Evolutionary conservation across 176 grass and related monocot species (phyloP).

Genomic region (Raddia distichophylla): DNA sequence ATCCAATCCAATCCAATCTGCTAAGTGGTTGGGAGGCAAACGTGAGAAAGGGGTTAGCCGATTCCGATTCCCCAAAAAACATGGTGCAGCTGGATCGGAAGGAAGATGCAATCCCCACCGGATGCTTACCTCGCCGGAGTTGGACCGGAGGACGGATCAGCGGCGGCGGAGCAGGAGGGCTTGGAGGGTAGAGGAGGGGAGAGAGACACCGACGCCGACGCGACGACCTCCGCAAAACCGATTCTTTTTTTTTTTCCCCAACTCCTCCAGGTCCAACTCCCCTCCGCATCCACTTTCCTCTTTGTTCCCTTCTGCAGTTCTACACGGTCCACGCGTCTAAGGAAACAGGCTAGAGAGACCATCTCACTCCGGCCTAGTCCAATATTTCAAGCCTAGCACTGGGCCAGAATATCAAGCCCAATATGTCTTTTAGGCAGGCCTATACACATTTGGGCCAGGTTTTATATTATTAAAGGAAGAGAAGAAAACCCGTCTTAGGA

Average conservation of each 20-base stretch:
- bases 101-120: background rate
- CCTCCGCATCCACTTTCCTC: background rate
- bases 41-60: background rate
- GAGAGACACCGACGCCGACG: conserved; percentile 9
- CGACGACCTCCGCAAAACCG: conserved; percentile 26
- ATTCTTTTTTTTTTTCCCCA: background rate
- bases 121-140: conserved; percentile 36
- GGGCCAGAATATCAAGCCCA: too few species aligned
- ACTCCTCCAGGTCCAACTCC: too few species aligned
- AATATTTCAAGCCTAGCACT: too few species aligned
- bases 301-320: background rate
- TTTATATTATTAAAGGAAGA: too few species aligned
- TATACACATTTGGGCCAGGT: too few species aligned
- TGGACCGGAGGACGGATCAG: conserved; percentile 4
- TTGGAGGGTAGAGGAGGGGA: background rate
- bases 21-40: conserved; percentile 9
- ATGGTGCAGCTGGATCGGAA: background rate
- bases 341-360: background rate
- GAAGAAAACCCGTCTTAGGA: too few species aligned
- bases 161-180: conserved; percentile 16
- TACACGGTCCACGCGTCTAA: background rate
- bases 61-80: background rate
- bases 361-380: too few species aligned
- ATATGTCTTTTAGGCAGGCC: too few species aligned
- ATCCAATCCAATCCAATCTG: conserved; percentile 30